Evolutionary conservation across 768 basidiomycete species (phyloP).

Genomic region (Glaciozyma antarctica): DNA sequence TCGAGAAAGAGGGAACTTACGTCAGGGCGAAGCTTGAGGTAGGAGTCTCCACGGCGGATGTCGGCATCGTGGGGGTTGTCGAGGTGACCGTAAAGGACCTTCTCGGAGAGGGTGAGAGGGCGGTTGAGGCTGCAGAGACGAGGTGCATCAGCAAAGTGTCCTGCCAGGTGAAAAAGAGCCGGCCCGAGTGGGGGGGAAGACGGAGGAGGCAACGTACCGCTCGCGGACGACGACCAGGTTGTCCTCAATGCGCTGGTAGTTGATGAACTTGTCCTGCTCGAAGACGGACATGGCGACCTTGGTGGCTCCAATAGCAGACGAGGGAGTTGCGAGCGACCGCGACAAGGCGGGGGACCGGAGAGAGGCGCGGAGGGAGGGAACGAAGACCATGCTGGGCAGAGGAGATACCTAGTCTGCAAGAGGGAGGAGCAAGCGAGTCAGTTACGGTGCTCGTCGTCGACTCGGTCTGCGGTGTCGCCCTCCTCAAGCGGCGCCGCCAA

Average conservation of each 20-base stretch:
- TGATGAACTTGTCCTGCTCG: conserved; percentile 43
- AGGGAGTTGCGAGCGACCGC: conserved; percentile 31
- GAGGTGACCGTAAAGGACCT: conserved; percentile 71
- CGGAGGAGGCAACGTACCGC: conserved; percentile 28
- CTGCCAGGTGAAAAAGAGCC: neutral
- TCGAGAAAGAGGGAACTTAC: conserved; percentile 49
- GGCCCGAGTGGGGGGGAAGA: neutral
- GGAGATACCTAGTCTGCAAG: no score
- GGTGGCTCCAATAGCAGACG: conserved; percentile 35
- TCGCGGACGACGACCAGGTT: conserved; percentile 75
- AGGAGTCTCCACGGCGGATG: conserved; percentile 81
- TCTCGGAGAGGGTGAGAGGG: conserved; percentile 35
- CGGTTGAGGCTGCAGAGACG: conserved; percentile 30
- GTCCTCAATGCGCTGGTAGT: conserved; percentile 76
- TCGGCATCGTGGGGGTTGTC: conserved; percentile 88
- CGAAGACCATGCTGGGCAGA: conserved; percentile 65
- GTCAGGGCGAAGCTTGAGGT: conserved; percentile 95
- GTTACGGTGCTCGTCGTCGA: no score
- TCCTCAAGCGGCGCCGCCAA: no score
- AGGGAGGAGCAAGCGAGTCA: no score
- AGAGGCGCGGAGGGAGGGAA: conserved; percentile 14
- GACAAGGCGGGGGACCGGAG: conserved; percentile 13
- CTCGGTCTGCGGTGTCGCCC: no score
- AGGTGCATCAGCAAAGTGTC: neutral
- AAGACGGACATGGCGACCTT: conserved; percentile 43